A percentile compares a stretch with the other conserved stretches of the same genome.
Conservation (phyloP, 129 eudicot genomes). For the Chrysanthemum makinoi region DNA sequence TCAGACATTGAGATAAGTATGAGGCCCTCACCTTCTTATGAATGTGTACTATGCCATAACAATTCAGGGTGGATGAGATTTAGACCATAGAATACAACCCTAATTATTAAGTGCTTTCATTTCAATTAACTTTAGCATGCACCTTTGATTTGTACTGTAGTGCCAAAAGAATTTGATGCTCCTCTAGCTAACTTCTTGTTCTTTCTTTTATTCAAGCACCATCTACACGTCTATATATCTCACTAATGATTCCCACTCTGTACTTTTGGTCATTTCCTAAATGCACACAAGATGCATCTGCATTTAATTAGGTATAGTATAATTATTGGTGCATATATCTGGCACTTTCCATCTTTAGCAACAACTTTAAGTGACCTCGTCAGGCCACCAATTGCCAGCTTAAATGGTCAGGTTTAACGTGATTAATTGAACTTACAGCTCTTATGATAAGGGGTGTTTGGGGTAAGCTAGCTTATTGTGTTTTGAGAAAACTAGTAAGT, state of each 20-base stretch:
- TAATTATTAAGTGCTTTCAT: conserved; percentile 41
- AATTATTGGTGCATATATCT: conserved; percentile 34
- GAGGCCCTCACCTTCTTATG: conserved; percentile 25
- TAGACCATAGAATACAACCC: conserved; percentile 28
- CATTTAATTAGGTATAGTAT: conserved; percentile 23
- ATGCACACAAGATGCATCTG: conserved; percentile 37
- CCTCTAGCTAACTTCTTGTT: conserved; percentile 15
- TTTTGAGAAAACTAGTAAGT: too few relatives aligned
- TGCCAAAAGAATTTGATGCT: conserved; percentile 40
- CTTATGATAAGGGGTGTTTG: too few relatives aligned
- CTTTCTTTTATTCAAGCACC: not conserved
- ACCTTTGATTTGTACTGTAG: conserved; percentile 38
- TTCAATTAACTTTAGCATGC: conserved; percentile 38
- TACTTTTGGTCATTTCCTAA: conserved; percentile 22
- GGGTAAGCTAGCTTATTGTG: too few relatives aligned
- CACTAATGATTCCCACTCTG: conserved; percentile 30
- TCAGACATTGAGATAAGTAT: conserved; percentile 28
- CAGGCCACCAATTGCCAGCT: conserved; percentile 27
- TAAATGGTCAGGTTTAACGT: too few relatives aligned
- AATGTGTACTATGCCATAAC: conserved; percentile 34
- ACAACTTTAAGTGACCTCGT: conserved; percentile 23
- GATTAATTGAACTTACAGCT: too few relatives aligned
- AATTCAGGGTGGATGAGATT: conserved; percentile 29
- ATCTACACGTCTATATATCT: conserved; percentile 3
- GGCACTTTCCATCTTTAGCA: conserved; percentile 34